Evolutionary conservation across 345 rosid species (phyloP).

Genomic region (Acer negundo): DNA sequence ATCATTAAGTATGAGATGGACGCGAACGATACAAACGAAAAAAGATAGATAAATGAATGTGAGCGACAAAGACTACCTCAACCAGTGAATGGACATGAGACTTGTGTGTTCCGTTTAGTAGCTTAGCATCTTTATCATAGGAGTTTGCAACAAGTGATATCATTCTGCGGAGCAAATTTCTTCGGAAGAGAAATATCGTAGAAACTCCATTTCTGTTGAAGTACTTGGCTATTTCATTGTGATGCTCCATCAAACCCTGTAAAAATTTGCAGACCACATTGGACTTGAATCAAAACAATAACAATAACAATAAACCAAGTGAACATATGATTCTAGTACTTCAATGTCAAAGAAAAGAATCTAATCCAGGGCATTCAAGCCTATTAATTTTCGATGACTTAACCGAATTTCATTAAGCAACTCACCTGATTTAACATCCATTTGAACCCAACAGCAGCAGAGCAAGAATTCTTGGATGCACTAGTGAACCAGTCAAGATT

Average conservation of each 20-base stretch:
- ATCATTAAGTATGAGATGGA: not conserved
- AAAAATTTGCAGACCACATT: not conserved
- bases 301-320: not conserved
- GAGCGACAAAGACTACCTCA: slow-evolving; percentile 18
- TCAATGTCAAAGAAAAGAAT: not conserved
- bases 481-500: slow-evolving; percentile 42
- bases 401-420: not conserved
- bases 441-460: slow-evolving; percentile 46
- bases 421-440: slow-evolving; percentile 48
- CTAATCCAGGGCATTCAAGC: not conserved
- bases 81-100: slow-evolving; percentile 39
- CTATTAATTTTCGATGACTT: too few species aligned
- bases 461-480: slow-evolving; percentile 44
- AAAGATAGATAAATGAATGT: not conserved
- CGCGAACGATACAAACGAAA: not conserved
- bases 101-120: slow-evolving; percentile 39
- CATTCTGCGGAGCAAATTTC: slow-evolving; percentile 44
- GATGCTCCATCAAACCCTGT: slow-evolving; percentile 39
- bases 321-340: slow-evolving; percentile 1
- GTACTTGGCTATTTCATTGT: slow-evolving; percentile 32
- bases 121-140: slow-evolving; percentile 32
- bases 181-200: slow-evolving; percentile 34
- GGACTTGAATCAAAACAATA: not conserved
- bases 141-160: slow-evolving; percentile 39
- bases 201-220: slow-evolving; percentile 41